Conservation (phyloP, 2,329 filamentous ascomycete species). For the Trichoderma sp. region DNA sequence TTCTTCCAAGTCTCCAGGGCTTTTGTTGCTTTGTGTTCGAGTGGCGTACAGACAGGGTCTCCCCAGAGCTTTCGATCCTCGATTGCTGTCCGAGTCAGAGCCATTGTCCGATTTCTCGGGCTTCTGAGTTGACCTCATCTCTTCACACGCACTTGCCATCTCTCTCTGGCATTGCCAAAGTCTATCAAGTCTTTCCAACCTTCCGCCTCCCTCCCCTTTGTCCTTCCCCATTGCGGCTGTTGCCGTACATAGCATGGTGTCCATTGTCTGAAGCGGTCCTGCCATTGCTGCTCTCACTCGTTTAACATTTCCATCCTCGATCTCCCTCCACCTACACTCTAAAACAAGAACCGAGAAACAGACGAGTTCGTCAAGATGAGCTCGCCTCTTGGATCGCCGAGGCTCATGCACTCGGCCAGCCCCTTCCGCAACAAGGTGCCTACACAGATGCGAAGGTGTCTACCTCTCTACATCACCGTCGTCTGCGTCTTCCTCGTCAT, state of each 20-base stretch:
- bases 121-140: background rate
- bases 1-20: no score
- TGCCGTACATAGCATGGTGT: constrained; percentile 14
- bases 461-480: constrained; percentile 51
- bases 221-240: background rate
- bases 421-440: constrained; percentile 28
- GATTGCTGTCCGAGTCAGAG: no score
- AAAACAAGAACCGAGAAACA: background rate
- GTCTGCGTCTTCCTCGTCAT: constrained; percentile 51
- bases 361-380: constrained; percentile 33
- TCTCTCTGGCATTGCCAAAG: no score
- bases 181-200: background rate
- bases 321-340: background rate
- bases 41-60: no score
- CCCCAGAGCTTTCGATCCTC: no score
- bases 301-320: background rate
- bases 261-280: background rate
- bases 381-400: constrained; percentile 44
- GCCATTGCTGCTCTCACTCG: background rate
- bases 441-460: constrained; percentile 42
- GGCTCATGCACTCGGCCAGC: constrained; percentile 42
- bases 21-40: no score
- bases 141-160: background rate
- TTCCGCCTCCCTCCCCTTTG: background rate
- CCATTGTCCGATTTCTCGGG: no score